A percentile compares a stretch with the other conserved stretches of the same genome.
These are phyloP conservation scores for Diplodia sapinea DNA, from an alignment of 2,329 filamentous ascomycete genomes.

Conservation along the genomic window DNA sequence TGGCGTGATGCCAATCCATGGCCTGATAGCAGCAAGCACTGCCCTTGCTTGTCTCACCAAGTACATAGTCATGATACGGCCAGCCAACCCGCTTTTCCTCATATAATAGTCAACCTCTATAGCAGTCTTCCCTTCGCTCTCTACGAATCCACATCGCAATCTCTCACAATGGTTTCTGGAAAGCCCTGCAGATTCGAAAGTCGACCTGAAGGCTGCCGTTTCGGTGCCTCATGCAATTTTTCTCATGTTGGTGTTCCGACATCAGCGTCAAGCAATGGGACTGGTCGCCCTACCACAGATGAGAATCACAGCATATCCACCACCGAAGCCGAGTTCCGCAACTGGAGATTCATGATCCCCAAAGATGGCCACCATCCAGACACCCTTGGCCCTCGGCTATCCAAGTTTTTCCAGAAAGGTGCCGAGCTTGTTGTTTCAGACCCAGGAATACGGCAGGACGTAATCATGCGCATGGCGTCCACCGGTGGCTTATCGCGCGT, in stretches of 20 bases:
- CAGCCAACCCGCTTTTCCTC: not conserved
- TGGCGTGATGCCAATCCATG: constrained; percentile 4
- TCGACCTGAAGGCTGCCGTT: constrained; percentile 3
- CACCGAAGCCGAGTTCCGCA: constrained; percentile 19
- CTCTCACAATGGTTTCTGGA: constrained; percentile 1
- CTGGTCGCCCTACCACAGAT: not conserved
- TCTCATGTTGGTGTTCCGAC: constrained; percentile 5
- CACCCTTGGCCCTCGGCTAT: constrained; percentile 4
- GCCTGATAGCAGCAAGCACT: not conserved
- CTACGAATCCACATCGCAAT: not conserved
- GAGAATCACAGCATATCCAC: not conserved
- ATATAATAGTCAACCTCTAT: not conserved
- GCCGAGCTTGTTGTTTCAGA: constrained; percentile 13
- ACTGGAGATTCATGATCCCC: constrained; percentile 23
- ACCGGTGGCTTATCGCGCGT: constrained; percentile 35
- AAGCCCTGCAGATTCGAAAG: constrained; percentile 5
- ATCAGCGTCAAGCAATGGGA: not conserved
- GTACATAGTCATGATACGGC: constrained; percentile 1
- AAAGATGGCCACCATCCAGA: not conserved
- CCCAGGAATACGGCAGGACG: constrained; percentile 32
- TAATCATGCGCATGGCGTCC: constrained; percentile 36
- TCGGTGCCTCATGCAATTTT: constrained; percentile 1
- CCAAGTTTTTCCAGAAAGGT: constrained; percentile 19
- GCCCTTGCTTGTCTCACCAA: constrained; percentile 4
- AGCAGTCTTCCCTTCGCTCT: not conserved